Conservation (phyloP, 805 yeast genomes). For the Zygosaccharomyces gambellarensis region DNA sequence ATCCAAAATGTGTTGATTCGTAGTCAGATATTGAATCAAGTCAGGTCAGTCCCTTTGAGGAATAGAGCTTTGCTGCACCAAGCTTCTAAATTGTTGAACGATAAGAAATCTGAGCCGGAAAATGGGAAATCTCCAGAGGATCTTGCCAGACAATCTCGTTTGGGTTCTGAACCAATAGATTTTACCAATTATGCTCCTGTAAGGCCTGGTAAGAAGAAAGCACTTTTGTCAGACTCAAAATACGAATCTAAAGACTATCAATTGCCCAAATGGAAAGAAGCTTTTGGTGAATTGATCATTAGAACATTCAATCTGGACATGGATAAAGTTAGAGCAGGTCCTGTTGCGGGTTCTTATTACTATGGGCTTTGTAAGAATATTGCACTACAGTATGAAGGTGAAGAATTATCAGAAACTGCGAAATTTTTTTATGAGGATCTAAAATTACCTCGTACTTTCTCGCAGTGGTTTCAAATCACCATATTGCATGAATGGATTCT, state of each 20-base stretch:
- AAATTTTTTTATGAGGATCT: constrained; percentile 80
- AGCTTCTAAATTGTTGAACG: constrained; percentile 5
- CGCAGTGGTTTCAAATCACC: constrained; percentile 96
- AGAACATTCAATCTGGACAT: constrained; percentile 68
- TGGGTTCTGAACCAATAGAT: constrained; percentile 20
- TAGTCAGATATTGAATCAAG: neutral
- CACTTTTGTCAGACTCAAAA: constrained; percentile 36
- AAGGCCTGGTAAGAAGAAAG: constrained; percentile 32
- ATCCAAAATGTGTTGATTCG: neutral
- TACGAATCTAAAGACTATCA: constrained; percentile 37
- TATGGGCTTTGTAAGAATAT: constrained; percentile 83
- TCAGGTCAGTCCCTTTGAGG: neutral
- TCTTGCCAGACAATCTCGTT: constrained; percentile 22
- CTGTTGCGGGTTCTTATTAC: constrained; percentile 86
- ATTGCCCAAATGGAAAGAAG: constrained; percentile 48
- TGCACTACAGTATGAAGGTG: constrained; percentile 72
- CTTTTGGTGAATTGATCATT: constrained; percentile 61
- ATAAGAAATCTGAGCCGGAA: constrained; percentile 1
- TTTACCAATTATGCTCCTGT: constrained; percentile 32
- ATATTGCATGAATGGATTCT: constrained; percentile 89
- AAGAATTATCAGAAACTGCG: constrained; percentile 67
- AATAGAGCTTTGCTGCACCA: constrained; percentile 6
- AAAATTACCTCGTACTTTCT: constrained; percentile 76
- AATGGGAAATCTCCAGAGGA: constrained; percentile 26
- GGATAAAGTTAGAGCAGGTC: constrained; percentile 90